Conservation (phyloP, 2,329 filamentous ascomycete species). For the Microsporum canis region DNA sequence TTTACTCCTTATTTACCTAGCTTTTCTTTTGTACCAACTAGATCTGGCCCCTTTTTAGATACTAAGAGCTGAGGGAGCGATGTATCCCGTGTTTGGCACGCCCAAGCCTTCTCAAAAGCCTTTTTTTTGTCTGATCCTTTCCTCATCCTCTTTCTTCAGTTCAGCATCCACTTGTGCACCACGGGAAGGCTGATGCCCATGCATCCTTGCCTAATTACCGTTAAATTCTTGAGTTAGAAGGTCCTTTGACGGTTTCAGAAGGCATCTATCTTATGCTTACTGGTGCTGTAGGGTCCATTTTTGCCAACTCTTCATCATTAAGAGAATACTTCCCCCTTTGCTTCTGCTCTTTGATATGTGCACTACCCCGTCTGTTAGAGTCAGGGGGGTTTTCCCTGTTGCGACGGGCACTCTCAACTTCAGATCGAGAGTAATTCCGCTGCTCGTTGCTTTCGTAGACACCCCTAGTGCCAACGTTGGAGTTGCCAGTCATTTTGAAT, state of each 20-base stretch:
- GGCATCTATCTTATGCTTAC: slow-evolving; percentile 35
- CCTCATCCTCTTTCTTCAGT: slow-evolving; percentile 34
- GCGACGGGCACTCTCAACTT: slow-evolving; percentile 43
- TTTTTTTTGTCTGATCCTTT: slow-evolving; percentile 35
- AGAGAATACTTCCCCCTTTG: slow-evolving; percentile 31
- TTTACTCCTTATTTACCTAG: not conserved
- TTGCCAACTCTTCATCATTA: slow-evolving; percentile 13
- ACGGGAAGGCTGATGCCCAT: slow-evolving; percentile 38
- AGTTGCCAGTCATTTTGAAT: slow-evolving; percentile 41
- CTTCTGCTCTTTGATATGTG: slow-evolving; percentile 12
- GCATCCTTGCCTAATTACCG: slow-evolving; percentile 30
- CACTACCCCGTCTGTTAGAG: slow-evolving; percentile 13
- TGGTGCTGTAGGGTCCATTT: slow-evolving; percentile 50
- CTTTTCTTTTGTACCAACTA: not conserved
- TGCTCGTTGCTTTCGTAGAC: slow-evolving; percentile 73
- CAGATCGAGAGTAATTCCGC: slow-evolving; percentile 48
- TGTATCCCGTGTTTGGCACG: not conserved
- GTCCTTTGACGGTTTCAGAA: not conserved
- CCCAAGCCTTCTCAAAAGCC: not conserved
- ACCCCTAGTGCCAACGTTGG: slow-evolving; percentile 53
- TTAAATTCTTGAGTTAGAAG: slow-evolving; percentile 3
- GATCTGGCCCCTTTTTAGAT: not conserved
- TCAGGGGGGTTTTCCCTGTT: slow-evolving; percentile 60
- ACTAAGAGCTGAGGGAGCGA: not conserved
- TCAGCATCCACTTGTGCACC: slow-evolving; percentile 39